A percentile compares a stretch with the other conserved stretches of the same genome.
These are phyloP conservation scores for Tricholoma sp. DNA, from an alignment of 768 basidiomycete genomes.

Conservation along the genomic window DNA sequence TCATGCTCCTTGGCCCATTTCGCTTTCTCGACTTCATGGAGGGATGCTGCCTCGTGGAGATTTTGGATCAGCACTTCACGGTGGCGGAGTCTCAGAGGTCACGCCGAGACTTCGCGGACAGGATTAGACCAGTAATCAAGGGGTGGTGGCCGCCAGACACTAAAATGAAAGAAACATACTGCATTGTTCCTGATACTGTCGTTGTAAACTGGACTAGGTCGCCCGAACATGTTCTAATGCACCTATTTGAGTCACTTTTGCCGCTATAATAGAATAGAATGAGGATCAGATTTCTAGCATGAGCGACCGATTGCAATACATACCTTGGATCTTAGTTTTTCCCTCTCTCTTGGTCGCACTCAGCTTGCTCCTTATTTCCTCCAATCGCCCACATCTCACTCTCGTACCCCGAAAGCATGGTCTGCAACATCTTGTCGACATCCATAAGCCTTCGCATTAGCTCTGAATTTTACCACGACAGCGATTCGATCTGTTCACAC, in stretches of 20 bases:
- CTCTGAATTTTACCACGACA: slow-evolving; percentile 72
- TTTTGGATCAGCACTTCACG: slow-evolving; percentile 71
- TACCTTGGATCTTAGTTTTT: slow-evolving; percentile 88
- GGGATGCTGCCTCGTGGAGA: slow-evolving; percentile 52
- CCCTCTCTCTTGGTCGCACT: slow-evolving; percentile 83
- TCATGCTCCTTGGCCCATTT: slow-evolving; percentile 68
- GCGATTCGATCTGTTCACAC: slow-evolving; percentile 65
- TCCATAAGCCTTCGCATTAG: slow-evolving; percentile 73
- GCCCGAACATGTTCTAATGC: slow-evolving; percentile 68
- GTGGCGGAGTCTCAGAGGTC: slow-evolving; percentile 70
- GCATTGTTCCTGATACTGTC: slow-evolving; percentile 87
- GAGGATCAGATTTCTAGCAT: background rate
- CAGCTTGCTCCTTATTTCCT: slow-evolving; percentile 75
- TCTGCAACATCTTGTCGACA: slow-evolving; percentile 61
- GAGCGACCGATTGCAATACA: slow-evolving; percentile 36
- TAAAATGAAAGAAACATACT: slow-evolving; percentile 39
- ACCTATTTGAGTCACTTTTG: slow-evolving; percentile 61
- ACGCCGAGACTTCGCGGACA: slow-evolving; percentile 75
- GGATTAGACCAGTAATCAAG: slow-evolving; percentile 36
- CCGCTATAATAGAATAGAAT: slow-evolving; percentile 36
- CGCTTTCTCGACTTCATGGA: slow-evolving; percentile 59
- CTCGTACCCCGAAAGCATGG: slow-evolving; percentile 72
- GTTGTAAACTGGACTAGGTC: slow-evolving; percentile 73
- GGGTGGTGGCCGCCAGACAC: background rate
- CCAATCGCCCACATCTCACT: slow-evolving; percentile 63